Evolutionary conservation across 1,284 basidiomycete genomes (phyloP).

Genomic region (Chalciporus sp.): DNA sequence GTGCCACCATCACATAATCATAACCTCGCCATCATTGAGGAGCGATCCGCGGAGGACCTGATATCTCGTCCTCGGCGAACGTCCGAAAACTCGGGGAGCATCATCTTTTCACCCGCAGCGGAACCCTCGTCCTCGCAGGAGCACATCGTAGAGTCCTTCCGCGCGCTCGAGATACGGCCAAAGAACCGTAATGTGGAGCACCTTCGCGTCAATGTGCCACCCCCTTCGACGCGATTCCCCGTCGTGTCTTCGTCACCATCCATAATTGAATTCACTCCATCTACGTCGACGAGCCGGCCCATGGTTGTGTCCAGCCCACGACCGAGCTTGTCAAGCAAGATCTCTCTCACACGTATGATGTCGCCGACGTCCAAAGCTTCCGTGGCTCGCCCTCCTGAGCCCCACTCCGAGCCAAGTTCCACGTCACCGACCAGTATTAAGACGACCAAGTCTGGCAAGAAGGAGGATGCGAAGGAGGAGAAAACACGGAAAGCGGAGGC

Average conservation of each 20-base stretch:
- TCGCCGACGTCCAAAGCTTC: conserved; percentile 25
- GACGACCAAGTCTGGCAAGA: conserved; percentile 14
- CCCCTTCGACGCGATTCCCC: conserved; percentile 18
- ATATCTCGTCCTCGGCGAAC: neutral
- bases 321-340: conserved; percentile 18
- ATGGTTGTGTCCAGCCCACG: conserved; percentile 2
- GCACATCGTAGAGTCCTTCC: neutral
- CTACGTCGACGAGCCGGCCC: conserved; percentile 5
- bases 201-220: conserved; percentile 34
- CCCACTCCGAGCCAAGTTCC: conserved; percentile 8
- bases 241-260: conserved; percentile 20
- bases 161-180: conserved; percentile 11
- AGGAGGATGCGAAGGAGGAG: conserved; percentile 31
- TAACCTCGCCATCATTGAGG: conserved; percentile 32
- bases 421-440: conserved; percentile 24
- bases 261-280: conserved; percentile 7
- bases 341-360: conserved; percentile 32
- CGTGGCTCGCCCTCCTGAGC: conserved; percentile 1
- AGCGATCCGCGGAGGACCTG: conserved; percentile 14
- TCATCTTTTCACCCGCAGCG: conserved; percentile 27
- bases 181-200: conserved; percentile 35
- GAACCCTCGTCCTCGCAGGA: conserved; percentile 14
- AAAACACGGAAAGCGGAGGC: conserved; percentile 45
- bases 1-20: conserved; percentile 12
- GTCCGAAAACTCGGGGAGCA: conserved; percentile 28